Evolutionary conservation across 1,284 basidiomycete species (phyloP).

Genomic region (Rhodotorula sp.): DNA sequence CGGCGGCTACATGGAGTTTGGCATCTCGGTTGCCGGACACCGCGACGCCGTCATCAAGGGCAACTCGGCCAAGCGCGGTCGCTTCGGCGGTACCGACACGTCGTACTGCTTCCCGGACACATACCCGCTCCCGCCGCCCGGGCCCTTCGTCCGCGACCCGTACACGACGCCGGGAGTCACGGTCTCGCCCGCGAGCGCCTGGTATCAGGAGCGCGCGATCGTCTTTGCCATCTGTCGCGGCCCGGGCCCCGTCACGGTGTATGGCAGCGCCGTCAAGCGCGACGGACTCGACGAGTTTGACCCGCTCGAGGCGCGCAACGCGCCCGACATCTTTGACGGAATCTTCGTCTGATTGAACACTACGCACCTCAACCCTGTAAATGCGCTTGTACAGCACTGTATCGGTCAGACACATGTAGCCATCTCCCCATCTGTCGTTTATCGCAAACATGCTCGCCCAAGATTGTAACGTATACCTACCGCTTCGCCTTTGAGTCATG

Average conservation of each 20-base stretch:
- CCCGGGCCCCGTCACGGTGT: neutral
- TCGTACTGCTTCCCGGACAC: constrained; percentile 30
- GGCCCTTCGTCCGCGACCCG: constrained; percentile 36
- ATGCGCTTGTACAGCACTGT: too few species aligned
- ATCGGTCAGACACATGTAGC: too few species aligned
- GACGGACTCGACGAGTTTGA: too few species aligned
- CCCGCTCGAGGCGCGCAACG: too few species aligned
- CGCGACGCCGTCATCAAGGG: constrained; percentile 25
- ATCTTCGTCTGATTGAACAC: too few species aligned
- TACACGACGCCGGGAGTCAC: constrained; percentile 28
- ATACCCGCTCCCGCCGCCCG: constrained; percentile 25
- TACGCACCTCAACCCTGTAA: too few species aligned
- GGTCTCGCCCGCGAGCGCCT: constrained; percentile 1
- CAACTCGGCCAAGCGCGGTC: constrained; percentile 28
- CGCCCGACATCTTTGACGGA: too few species aligned
- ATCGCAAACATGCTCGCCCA: too few species aligned
- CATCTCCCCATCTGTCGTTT: too few species aligned
- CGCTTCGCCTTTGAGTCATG: too few species aligned
- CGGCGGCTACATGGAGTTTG: constrained; percentile 34
- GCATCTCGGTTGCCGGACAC: constrained; percentile 37
- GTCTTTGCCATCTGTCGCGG: neutral
- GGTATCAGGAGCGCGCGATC: neutral
- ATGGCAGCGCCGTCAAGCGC: too few species aligned
- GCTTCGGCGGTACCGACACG: constrained; percentile 36
- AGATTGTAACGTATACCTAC: too few species aligned